Percentiles rank a stretch among this genome's conserved stretches.
phyloP scores from a whole-genome alignment of 2,329 filamentous ascomycete species.

The Beauveria asiatica region DNA sequence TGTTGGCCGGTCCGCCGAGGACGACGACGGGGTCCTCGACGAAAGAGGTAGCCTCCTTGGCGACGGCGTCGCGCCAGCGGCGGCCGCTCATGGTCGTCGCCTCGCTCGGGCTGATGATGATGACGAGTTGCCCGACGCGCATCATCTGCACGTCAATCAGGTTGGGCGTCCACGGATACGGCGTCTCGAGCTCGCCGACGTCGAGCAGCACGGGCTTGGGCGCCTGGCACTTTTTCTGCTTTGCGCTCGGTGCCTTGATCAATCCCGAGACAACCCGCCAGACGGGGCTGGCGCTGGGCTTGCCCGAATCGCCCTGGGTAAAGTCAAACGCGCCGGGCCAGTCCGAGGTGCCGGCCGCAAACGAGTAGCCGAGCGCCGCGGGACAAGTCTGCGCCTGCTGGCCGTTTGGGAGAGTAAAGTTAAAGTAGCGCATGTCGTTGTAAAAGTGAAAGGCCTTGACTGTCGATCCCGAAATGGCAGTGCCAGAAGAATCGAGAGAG shows the following conservation, averaged over 20 bases:
- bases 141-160: slow-evolving; percentile 83
- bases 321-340: slow-evolving; percentile 90
- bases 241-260: slow-evolving; percentile 59
- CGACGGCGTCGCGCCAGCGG: slow-evolving; percentile 70
- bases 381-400: slow-evolving; percentile 67
- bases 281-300: slow-evolving; percentile 62
- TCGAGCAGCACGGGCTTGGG: slow-evolving; percentile 83
- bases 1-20: slow-evolving; percentile 82
- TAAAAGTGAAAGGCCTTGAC: slow-evolving; percentile 83
- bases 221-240: slow-evolving; percentile 67
- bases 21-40: slow-evolving; percentile 62
- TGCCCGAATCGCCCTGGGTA: slow-evolving; percentile 70
- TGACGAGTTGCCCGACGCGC: slow-evolving; percentile 73
- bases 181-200: slow-evolving; percentile 67
- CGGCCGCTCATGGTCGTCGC: slow-evolving; percentile 88
- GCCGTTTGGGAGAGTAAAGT: slow-evolving; percentile 66
- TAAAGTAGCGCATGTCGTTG: slow-evolving; percentile 69
- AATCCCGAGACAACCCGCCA: slow-evolving; percentile 70
- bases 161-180: slow-evolving; percentile 86
- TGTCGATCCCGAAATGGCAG: slow-evolving; percentile 49
- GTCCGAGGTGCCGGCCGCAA: slow-evolving; percentile 87
- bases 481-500: slow-evolving; percentile 36
- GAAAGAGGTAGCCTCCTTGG: slow-evolving; percentile 38
- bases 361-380: slow-evolving; percentile 82
- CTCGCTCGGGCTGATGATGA: slow-evolving; percentile 79